Evolutionary conservation across 257 asterid genomes (phyloP).

Genomic region (Capsicum rhomboideum): DNA sequence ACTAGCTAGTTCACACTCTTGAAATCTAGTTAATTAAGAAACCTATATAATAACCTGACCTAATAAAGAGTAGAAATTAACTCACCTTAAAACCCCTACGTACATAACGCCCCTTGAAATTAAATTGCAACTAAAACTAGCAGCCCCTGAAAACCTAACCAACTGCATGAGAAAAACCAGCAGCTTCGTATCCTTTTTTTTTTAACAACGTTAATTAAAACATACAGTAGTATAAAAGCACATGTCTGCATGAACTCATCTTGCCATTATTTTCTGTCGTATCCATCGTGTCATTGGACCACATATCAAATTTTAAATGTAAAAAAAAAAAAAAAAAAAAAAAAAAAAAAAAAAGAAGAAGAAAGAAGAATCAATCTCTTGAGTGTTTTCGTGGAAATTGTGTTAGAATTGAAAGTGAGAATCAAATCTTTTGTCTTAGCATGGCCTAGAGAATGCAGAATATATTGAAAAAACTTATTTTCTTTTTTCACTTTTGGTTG

Average conservation of each 20-base stretch:
- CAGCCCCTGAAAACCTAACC: constrained; percentile 15
- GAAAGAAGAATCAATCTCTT: neutral
- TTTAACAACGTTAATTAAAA: neutral
- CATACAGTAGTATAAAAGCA: neutral
- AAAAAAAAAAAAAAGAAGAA: neutral
- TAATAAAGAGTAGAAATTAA: neutral
- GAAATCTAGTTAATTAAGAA: too few relatives aligned
- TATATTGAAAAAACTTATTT: neutral
- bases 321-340: neutral
- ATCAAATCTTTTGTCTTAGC: constrained; percentile 6
- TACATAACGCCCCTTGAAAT: constrained; percentile 23
- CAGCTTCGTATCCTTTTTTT: neutral
- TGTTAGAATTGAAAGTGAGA: constrained; percentile 6
- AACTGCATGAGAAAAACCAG: constrained; percentile 21
- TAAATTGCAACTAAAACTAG: constrained; percentile 12
- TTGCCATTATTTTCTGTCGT: neutral
- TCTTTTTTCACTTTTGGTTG: neutral
- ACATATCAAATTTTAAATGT: neutral
- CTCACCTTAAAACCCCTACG: neutral
- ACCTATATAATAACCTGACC: neutral
- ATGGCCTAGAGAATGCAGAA: constrained; percentile 8
- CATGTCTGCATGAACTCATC: neutral
- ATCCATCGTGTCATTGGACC: neutral
- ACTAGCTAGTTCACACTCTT: too few relatives aligned
- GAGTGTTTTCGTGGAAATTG: neutral